Percentiles rank a stretch among this genome's conserved stretches.
Conservation (phyloP, 768 basidiomycete genomes). For the Serpula lacrymans region DNA sequence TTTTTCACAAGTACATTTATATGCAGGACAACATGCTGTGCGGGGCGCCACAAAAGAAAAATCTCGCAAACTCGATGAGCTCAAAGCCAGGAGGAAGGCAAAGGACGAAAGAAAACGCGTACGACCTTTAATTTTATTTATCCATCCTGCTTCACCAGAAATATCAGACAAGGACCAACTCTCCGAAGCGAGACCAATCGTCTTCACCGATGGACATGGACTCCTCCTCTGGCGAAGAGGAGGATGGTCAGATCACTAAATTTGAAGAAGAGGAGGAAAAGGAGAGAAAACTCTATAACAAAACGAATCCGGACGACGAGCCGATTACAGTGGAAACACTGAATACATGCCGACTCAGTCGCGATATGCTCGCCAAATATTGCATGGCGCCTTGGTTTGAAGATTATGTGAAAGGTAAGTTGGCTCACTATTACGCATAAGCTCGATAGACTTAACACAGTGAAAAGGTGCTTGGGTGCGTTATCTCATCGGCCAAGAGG, state of each 20-base stretch:
- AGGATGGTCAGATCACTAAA: slow-evolving; percentile 73
- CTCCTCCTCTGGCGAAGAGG: slow-evolving; percentile 73
- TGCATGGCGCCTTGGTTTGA: slow-evolving; percentile 82
- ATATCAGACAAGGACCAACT: slow-evolving; percentile 49
- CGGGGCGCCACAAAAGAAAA: slow-evolving; percentile 82
- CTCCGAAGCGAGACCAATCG: slow-evolving; percentile 67
- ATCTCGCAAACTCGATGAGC: slow-evolving; percentile 71
- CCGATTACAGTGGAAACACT: slow-evolving; percentile 58
- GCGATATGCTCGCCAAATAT: slow-evolving; percentile 69
- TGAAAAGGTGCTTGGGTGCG: slow-evolving; percentile 79
- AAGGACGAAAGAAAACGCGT: slow-evolving; percentile 89
- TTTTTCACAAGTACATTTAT: slow-evolving; percentile 9
- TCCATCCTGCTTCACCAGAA: slow-evolving; percentile 13
- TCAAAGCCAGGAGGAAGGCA: slow-evolving; percentile 83
- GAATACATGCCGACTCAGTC: slow-evolving; percentile 57
- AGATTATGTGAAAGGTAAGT: slow-evolving; percentile 72
- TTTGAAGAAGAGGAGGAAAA: slow-evolving; percentile 73
- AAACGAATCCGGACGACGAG: slow-evolving; percentile 39
- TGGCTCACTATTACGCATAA: not conserved
- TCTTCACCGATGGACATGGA: slow-evolving; percentile 87
- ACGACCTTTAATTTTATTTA: slow-evolving; percentile 21
- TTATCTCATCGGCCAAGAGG: slow-evolving; percentile 69
- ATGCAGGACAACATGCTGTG: slow-evolving; percentile 66
- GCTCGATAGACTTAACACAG: slow-evolving; percentile 8
- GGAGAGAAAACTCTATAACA: slow-evolving; percentile 48